Percentiles rank a stretch among this genome's conserved stretches.
Evolutionary conservation across 306 rosid genomes (phyloP).

Genomic region (Urtica urens): DNA sequence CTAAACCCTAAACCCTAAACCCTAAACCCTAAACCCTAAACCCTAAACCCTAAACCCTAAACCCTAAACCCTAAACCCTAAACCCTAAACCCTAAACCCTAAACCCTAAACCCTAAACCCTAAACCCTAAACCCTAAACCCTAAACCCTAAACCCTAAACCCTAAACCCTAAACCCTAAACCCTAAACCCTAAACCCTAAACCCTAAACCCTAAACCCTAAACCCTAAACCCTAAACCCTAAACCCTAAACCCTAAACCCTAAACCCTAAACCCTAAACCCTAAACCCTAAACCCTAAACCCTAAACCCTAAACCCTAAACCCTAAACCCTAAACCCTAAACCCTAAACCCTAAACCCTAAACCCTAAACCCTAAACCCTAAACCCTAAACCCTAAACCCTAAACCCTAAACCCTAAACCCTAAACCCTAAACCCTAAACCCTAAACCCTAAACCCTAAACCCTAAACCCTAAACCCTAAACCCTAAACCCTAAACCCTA

Average conservation of each 20-base stretch:
- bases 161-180: conserved; percentile 16
- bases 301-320: conserved; percentile 4
- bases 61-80: conserved; percentile 18
- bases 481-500: conserved; percentile 16
- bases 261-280: conserved; percentile 7
- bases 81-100: conserved; percentile 10
- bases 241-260: conserved; percentile 16
- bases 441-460: conserved; percentile 10
- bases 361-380: neutral
- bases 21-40: conserved; percentile 12
- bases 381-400: conserved; percentile 2
- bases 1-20: conserved; percentile 15
- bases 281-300: conserved; percentile 4
- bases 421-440: conserved; percentile 10
- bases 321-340: conserved; percentile 6
- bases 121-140: conserved; percentile 10
- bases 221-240: conserved; percentile 8
- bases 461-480: conserved; percentile 13
- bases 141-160: conserved; percentile 15
- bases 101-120: conserved; percentile 9
- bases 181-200: conserved; percentile 17
- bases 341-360: neutral
- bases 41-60: conserved; percentile 14
- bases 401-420: conserved; percentile 1
- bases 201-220: conserved; percentile 14